phyloP scores from a whole-genome alignment of 495 filamentous ascomycete genomes.

The Tuber magnatum region DNA sequence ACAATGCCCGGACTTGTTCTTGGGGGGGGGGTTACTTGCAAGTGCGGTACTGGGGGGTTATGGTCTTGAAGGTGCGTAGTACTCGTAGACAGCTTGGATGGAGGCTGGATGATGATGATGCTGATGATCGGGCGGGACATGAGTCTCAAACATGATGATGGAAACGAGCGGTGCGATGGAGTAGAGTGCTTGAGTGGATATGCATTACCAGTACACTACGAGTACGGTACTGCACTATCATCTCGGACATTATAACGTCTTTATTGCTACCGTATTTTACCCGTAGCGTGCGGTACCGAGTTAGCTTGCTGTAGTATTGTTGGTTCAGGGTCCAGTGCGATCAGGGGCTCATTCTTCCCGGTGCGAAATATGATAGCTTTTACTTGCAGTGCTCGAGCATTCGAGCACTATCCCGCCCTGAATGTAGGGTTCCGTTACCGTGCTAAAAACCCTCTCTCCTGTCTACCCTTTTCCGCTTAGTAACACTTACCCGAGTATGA shows the following conservation, averaged over 20 bases:
- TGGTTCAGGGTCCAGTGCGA: constrained; percentile 42
- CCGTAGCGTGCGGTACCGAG: background rate
- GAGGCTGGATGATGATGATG: background rate
- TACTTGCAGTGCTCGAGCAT: too few relatives aligned
- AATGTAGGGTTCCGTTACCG: too few relatives aligned
- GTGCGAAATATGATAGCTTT: constrained; percentile 48
- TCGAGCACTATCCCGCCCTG: too few relatives aligned
- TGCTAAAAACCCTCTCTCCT: too few relatives aligned
- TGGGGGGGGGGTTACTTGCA: background rate
- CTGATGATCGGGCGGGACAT: background rate
- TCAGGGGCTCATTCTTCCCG: constrained; percentile 49
- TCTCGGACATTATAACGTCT: background rate
- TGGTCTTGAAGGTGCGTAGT: background rate
- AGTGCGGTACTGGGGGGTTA: background rate
- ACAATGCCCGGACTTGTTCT: background rate
- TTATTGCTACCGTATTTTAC: background rate
- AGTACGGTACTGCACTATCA: background rate
- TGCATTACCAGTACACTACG: background rate
- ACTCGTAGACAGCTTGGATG: background rate
- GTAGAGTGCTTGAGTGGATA: background rate
- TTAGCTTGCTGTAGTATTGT: background rate
- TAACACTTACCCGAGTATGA: too few relatives aligned
- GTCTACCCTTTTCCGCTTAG: too few relatives aligned
- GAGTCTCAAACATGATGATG: background rate
- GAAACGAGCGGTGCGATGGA: background rate